A percentile compares a stretch with the other conserved stretches of the same genome.
Evolutionary conservation across 768 basidiomycete species (phyloP).

Genomic region (Roridomyces roridus): DNA sequence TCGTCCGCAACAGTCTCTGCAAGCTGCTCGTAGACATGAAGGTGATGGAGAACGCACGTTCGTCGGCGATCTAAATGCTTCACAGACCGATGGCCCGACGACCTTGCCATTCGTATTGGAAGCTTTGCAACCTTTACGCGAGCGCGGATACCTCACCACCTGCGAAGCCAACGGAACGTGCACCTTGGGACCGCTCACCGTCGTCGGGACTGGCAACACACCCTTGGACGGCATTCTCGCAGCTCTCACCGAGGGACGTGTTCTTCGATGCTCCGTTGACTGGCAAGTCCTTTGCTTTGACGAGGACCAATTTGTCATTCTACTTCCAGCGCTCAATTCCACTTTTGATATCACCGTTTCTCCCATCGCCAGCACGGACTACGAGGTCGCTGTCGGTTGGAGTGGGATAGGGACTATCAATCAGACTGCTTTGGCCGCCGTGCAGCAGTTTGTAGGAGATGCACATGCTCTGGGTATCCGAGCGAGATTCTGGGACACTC

Average conservation of each 20-base stretch:
- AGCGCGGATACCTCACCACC: constrained; percentile 52
- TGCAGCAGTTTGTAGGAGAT: constrained; percentile 46
- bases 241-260: constrained; percentile 50
- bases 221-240: constrained; percentile 52
- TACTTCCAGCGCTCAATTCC: constrained; percentile 30
- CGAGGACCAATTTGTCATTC: not conserved
- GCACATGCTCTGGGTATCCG: constrained; percentile 51
- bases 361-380: constrained; percentile 59
- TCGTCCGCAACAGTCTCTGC: constrained; percentile 45
- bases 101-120: constrained; percentile 50
- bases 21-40: constrained; percentile 61
- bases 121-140: constrained; percentile 52
- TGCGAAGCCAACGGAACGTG: constrained; percentile 45
- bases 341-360: constrained; percentile 49
- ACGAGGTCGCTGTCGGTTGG: constrained; percentile 52
- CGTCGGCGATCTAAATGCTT: not conserved
- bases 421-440: constrained; percentile 42
- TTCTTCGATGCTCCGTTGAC: constrained; percentile 60
- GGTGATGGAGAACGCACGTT: constrained; percentile 34
- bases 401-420: constrained; percentile 49
- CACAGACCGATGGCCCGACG: constrained; percentile 28
- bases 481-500: constrained; percentile 61
- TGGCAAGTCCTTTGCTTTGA: constrained; percentile 9
- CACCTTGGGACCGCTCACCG: constrained; percentile 43
- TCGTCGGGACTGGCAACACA: constrained; percentile 57